Base-by-base conservation (phyloP, 2,329 filamentous ascomycete genomes). In the Monilinia fructigena region DNA sequence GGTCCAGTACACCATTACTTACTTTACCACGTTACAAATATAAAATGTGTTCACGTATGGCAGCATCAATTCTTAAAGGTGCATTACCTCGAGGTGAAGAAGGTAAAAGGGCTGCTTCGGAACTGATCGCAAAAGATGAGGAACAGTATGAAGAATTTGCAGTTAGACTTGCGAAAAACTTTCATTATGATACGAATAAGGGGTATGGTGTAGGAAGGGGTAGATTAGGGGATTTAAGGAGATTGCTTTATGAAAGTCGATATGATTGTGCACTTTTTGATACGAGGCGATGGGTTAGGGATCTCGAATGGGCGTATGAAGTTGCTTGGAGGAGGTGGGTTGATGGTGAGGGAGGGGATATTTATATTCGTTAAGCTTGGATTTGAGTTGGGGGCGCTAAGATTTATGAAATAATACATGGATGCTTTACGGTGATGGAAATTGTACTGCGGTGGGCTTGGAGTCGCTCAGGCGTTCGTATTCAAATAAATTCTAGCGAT, bases 31-130 rank as follows among this genome's bases (percentile, higher is more conserved):
- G 95, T 47, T 97, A 98, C 77, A 86, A 90, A 61, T 97, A 97
- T 80, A 99, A 99, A 79, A 99, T 99, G 95, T 99, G 95, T 78
- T 96, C 92, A 54, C 90, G 95, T 64, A 99, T 99, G 90, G 95
- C 94, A 8, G 93, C 95, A 8, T 97, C 92, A 14, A 98, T 99
- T 66, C 83, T 99, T 40, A 91, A 88, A 70, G 95, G 95, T 20
- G 95, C 95, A 0, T 80, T 99, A 4, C 95, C 95, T 0, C 89
- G 87, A 71, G 83, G 81, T 0, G 79, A 81, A 1, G 86, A 87
- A n/a, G 93, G 94, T 3, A 79, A 80, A 8, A 81, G 80, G 66
- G 91, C 90, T 0, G 89, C 89, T 0, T 77, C 79, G 23, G 92
- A 97, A 67, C 82, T 99, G 40, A 92, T 97, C 66, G 91, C 90